Base-by-base conservation (phyloP, 345 rosid species). In the Carallia pectinifolia region DNA sequence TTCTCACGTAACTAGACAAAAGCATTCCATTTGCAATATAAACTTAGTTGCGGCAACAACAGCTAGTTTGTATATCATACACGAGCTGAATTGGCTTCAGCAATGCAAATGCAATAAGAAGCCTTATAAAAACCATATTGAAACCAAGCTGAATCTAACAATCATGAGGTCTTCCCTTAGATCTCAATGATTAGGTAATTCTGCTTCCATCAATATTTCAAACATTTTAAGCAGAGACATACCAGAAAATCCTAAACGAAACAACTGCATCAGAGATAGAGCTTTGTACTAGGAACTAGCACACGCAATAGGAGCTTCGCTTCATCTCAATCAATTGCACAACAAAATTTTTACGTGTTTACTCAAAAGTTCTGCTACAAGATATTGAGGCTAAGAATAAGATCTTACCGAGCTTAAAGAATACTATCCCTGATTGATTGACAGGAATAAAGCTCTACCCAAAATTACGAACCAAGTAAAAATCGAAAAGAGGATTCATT, bases 1-100 rank as follows among this genome's bases (percentile, higher is more conserved):
- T 66, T 73, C 72, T 78, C 85, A 84, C 54, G 72, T 63, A 81
- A 75, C 76, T 62, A 71, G 77, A 62, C 70, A 86, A 83, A 69
- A 76, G 76, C 18, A 77, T 73, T 81, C 77, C 65, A 80, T 74
- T 74, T 31, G 83, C 44, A 78, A 50, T 64, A 66, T 64, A 71
- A 73, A 76, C 67, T 61, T 79, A 61, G 73, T 73, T 65, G 65
- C 38, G 66, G 67, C 37, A 70, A 54, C 53, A 53, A 15, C 59
- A 31, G 74, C 74, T 53, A 70, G 67, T 66, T 39, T 66, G 52
- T 9, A 53, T 48, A 44, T 19, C 62, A 68, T 15, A 53, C 61
- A 61, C 33, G 54, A 60, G 37, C 65, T 63, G 5, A 61, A 55
- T 33, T 56, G 6, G 10, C 53, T 69, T 72, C 63, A 36, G 59